A percentile compares a stretch with the other conserved stretches of the same genome.
Evolutionary conservation across 768 basidiomycete genomes (phyloP).

Genomic region (Scleroderma citrinum): DNA sequence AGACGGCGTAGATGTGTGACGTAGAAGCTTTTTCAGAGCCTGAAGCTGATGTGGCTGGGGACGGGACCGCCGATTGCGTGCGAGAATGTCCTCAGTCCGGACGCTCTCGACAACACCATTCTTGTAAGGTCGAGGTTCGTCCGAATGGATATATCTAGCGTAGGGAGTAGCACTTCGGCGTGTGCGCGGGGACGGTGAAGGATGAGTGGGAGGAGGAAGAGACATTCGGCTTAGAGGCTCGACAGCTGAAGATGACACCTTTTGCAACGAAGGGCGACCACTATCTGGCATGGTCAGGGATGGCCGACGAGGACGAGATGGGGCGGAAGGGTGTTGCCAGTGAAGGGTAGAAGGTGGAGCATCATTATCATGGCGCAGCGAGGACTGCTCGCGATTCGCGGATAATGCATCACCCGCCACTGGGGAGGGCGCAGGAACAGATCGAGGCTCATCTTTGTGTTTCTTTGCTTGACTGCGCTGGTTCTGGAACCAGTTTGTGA

Average conservation of each 20-base stretch:
- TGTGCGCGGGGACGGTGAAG: conserved; percentile 23
- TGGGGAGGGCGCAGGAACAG: conserved; percentile 20
- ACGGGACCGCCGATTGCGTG: conserved; percentile 64
- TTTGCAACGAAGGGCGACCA: conserved; percentile 9
- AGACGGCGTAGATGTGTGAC: conserved; percentile 64
- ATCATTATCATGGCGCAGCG: conserved; percentile 2
- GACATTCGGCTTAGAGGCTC: conserved; percentile 26
- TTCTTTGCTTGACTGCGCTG: conserved; percentile 76
- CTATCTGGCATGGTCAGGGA: conserved; percentile 22
- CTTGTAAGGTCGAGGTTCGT: conserved; percentile 20
- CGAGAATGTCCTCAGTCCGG: conserved; percentile 28
- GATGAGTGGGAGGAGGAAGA: conserved; percentile 21
- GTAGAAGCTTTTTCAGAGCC: conserved; percentile 64
- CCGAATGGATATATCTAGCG: conserved; percentile 22
- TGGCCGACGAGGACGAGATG: conserved; percentile 27
- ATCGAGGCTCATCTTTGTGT: conserved; percentile 47
- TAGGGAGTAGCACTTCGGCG: conserved; percentile 25
- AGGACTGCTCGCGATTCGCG: not conserved
- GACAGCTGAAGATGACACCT: conserved; percentile 10
- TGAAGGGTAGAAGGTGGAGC: conserved; percentile 8
- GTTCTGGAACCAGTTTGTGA: conserved; percentile 87
- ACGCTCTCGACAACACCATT: conserved; percentile 13
- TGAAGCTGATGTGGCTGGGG: conserved; percentile 76
- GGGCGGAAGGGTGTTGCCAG: conserved; percentile 10
- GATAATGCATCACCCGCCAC: conserved; percentile 16